A percentile compares a stretch with the other conserved stretches of the same genome.
Conservation (phyloP, 2,329 filamentous ascomycete species). For the Curvularia lunata region DNA sequence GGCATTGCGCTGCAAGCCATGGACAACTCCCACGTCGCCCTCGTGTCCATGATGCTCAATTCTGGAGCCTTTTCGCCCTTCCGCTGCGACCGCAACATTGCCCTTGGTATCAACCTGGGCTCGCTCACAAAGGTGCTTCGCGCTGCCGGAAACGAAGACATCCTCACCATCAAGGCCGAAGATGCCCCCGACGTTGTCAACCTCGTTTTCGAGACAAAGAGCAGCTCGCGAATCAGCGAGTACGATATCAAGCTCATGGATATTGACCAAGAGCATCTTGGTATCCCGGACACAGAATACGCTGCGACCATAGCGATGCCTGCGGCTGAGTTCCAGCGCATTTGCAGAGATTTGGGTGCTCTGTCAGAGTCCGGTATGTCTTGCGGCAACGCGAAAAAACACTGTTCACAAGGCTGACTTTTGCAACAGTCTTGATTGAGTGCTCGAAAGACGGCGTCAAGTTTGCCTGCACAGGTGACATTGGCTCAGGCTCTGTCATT, state of each 20-base stretch:
- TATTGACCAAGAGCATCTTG: slow-evolving; percentile 98
- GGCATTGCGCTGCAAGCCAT: slow-evolving; percentile 98
- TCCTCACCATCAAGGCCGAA: slow-evolving; percentile 95
- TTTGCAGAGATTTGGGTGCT: slow-evolving; percentile 88
- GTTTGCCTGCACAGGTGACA: slow-evolving; percentile 91
- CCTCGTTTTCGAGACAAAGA: slow-evolving; percentile 89
- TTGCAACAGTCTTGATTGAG: slow-evolving; percentile 80
- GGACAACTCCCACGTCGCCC: slow-evolving; percentile 99
- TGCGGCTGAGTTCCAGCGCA: slow-evolving; percentile 86
- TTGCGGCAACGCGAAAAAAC: not conserved
- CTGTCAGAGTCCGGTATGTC: slow-evolving; percentile 92
- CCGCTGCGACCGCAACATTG: slow-evolving; percentile 98
- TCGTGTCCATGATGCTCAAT: slow-evolving; percentile 98
- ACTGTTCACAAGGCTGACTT: slow-evolving; percentile 29
- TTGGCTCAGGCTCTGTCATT: slow-evolving; percentile 92
- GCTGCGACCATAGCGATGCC: slow-evolving; percentile 91
- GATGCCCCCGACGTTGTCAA: slow-evolving; percentile 96
- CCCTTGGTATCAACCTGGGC: slow-evolving; percentile 93
- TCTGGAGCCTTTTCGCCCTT: slow-evolving; percentile 92
- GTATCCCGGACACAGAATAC: slow-evolving; percentile 99
- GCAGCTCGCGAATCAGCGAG: slow-evolving; percentile 91
- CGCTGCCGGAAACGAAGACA: slow-evolving; percentile 90
- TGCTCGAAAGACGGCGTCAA: slow-evolving; percentile 97
- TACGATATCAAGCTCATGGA: slow-evolving; percentile 99
- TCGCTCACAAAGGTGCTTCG: slow-evolving; percentile 97